These are phyloP conservation scores for Grigorovia transvaalensis DNA, from an alignment of 805 yeast species.

Conservation along the genomic window DNA sequence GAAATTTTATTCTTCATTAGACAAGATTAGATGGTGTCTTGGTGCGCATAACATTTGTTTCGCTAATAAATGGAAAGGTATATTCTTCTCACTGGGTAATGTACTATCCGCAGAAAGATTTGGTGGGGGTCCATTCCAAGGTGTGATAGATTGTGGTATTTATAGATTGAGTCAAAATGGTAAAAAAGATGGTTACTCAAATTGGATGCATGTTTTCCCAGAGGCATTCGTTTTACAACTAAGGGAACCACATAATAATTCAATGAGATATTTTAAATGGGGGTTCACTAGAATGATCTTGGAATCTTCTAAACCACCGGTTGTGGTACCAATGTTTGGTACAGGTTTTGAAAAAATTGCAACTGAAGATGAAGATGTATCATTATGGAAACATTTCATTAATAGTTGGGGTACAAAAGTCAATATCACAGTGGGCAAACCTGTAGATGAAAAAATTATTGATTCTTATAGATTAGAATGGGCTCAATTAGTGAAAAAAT, in stretches of 20 bases:
- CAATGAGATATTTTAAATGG: constrained; percentile 95
- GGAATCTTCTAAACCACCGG: constrained; percentile 76
- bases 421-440: constrained; percentile 60
- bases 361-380: constrained; percentile 57
- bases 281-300: constrained; percentile 78
- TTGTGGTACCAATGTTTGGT: constrained; percentile 76
- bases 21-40: constrained; percentile 80
- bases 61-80: constrained; percentile 37
- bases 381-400: constrained; percentile 48
- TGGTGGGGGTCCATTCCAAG: constrained; percentile 91
- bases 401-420: constrained; percentile 57
- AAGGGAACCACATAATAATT: constrained; percentile 65
- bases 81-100: constrained; percentile 79
- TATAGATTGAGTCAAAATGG: constrained; percentile 66
- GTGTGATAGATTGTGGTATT: constrained; percentile 77
- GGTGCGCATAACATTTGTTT: constrained; percentile 92
- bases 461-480: constrained; percentile 58
- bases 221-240: constrained; percentile 89
- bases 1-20: constrained; percentile 49
- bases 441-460: constrained; percentile 50
- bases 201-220: constrained; percentile 93
- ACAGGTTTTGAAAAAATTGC: constrained; percentile 80
- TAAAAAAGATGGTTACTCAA: constrained; percentile 55
- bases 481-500: constrained; percentile 48
- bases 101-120: constrained; percentile 79